These are phyloP conservation scores for Cystoderma amianthinum DNA, from an alignment of 768 basidiomycete species.

Conservation along the genomic window DNA sequence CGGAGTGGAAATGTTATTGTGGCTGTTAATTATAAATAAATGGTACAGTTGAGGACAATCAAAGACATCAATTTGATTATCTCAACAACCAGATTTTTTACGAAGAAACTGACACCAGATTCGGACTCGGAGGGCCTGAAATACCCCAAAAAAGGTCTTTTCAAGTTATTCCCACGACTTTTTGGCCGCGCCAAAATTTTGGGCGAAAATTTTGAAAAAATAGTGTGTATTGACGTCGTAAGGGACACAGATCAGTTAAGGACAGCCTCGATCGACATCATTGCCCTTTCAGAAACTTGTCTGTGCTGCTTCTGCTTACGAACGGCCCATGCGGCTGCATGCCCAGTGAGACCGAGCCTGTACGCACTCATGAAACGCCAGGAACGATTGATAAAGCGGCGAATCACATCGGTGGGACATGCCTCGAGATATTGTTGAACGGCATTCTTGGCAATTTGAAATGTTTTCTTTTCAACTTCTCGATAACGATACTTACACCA, in stretches of 20 bases:
- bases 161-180: background rate
- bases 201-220: background rate
- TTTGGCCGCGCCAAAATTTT: background rate
- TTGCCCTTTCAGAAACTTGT: conserved; percentile 9
- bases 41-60: background rate
- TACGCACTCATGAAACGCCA: conserved; percentile 29
- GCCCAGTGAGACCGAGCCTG: conserved; percentile 21
- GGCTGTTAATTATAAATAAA: background rate
- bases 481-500: conserved; percentile 28
- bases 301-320: conserved; percentile 23
- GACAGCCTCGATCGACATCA: conserved; percentile 5
- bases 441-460: conserved; percentile 19
- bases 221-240: background rate
- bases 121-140: no score
- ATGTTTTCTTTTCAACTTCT: conserved; percentile 18
- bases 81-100: background rate
- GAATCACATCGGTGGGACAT: conserved; percentile 26
- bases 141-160: background rate
- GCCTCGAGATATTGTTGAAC: conserved; percentile 18
- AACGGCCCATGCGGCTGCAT: conserved; percentile 30
- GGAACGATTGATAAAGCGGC: conserved; percentile 23
- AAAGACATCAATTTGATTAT: background rate
- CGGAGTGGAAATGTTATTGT: no score
- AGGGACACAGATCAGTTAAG: conserved; percentile 7
- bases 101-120: background rate